Conservation (phyloP, 495 filamentous ascomycete species). For the Penicillium fimorum region DNA sequence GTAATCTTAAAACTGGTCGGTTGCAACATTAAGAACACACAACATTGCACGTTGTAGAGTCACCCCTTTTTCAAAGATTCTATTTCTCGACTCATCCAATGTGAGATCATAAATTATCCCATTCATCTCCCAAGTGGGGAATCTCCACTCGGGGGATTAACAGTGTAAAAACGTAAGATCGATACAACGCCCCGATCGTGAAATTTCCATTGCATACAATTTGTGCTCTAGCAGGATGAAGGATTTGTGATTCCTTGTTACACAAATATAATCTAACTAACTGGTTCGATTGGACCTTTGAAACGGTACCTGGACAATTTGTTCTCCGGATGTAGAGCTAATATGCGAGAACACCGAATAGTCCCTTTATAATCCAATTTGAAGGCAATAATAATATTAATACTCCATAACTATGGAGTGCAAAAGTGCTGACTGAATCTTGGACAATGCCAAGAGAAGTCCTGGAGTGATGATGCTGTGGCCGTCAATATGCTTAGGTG, state of each 20-base stretch:
- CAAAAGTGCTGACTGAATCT: too few relatives aligned
- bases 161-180: not conserved
- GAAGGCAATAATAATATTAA: not conserved
- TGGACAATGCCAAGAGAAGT: not conserved
- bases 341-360: not conserved
- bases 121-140: not conserved
- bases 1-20: not conserved
- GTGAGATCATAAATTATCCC: not conserved
- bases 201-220: not conserved
- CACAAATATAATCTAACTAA: not conserved
- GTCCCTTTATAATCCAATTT: not conserved
- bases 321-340: not conserved
- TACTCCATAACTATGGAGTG: not conserved
- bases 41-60: not conserved
- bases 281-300: not conserved
- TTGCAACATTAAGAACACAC: not conserved
- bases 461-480: not conserved
- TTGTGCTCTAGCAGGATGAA: too few relatives aligned
- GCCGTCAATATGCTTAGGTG: not conserved
- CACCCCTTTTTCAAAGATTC: not conserved
- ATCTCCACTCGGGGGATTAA: constrained; percentile 1
- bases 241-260: not conserved
- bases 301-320: not conserved
- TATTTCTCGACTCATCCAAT: not conserved
- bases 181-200: not conserved